phyloP scores from a whole-genome alignment of 306 rosid species.

The Quercus cerris region DNA sequence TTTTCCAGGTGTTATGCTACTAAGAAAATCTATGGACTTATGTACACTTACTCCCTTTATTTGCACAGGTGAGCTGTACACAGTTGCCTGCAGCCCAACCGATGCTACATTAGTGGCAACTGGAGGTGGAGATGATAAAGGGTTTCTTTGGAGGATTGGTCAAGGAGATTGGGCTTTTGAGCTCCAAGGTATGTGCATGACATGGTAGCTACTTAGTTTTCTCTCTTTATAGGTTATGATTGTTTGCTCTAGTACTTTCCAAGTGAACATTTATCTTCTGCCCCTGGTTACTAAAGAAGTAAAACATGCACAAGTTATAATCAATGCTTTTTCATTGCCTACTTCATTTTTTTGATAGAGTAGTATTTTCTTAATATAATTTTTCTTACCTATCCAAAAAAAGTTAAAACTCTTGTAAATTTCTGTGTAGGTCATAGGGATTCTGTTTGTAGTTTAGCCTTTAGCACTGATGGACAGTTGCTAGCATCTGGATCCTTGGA shows the following conservation, averaged over 20 bases:
- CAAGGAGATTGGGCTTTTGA: slow-evolving; percentile 82
- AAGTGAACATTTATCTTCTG: neutral
- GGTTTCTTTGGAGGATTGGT: slow-evolving; percentile 85
- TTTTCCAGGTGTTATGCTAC: neutral
- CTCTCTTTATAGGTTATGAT: neutral
- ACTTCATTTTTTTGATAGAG: neutral
- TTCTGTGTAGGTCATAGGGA: slow-evolving; percentile 68
- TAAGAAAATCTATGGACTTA: slow-evolving; percentile 4
- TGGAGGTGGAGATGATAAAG: slow-evolving; percentile 85
- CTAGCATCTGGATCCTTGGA: slow-evolving; percentile 84
- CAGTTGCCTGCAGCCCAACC: slow-evolving; percentile 79
- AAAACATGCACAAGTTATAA: slow-evolving; percentile 4
- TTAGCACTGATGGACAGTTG: slow-evolving; percentile 72
- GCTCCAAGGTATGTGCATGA: slow-evolving; percentile 54
- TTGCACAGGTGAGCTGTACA: slow-evolving; percentile 64
- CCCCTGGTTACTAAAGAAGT: neutral
- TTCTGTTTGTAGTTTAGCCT: slow-evolving; percentile 71
- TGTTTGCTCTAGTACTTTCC: neutral
- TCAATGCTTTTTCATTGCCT: slow-evolving; percentile 2
- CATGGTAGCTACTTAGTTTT: slow-evolving; percentile 1
- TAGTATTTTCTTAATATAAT: no score
- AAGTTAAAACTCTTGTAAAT: neutral
- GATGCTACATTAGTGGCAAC: slow-evolving; percentile 74
- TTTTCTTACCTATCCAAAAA: no score
- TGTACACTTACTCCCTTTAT: slow-evolving; percentile 13